Conservation (phyloP, 768 basidiomycete species). For the Pisolithus marmoratus region DNA sequence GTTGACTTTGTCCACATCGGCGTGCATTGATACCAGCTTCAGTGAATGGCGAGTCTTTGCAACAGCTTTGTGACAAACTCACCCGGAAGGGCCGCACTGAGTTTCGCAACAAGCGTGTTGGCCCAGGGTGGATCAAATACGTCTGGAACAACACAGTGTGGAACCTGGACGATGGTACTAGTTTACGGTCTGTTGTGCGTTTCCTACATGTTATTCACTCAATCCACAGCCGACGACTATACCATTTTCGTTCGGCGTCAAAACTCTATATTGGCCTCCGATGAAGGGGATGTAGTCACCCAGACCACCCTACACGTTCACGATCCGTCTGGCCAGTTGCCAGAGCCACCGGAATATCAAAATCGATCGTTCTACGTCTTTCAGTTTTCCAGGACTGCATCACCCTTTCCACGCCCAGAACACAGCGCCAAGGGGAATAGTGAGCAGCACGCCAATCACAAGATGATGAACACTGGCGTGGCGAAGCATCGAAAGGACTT, state of each 20-base stretch:
- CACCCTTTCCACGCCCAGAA: slow-evolving; percentile 26
- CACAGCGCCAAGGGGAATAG: slow-evolving; percentile 35
- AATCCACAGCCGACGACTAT: slow-evolving; percentile 69
- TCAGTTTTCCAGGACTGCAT: slow-evolving; percentile 18
- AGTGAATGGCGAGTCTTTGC: slow-evolving; percentile 68
- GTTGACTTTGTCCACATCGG: neutral
- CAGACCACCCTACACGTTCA: slow-evolving; percentile 51
- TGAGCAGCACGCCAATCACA: slow-evolving; percentile 20
- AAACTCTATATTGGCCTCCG: slow-evolving; percentile 30
- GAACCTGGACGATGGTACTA: slow-evolving; percentile 85
- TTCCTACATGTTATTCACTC: neutral
- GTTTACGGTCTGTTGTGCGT: neutral
- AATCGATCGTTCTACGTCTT: slow-evolving; percentile 73
- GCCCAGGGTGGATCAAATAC: slow-evolving; percentile 83
- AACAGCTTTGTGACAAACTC: slow-evolving; percentile 63
- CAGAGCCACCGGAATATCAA: slow-evolving; percentile 54
- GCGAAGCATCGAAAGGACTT: slow-evolving; percentile 73
- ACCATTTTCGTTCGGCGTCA: slow-evolving; percentile 79
- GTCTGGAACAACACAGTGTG: slow-evolving; percentile 72
- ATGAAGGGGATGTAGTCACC: slow-evolving; percentile 7
- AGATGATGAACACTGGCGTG: slow-evolving; percentile 38
- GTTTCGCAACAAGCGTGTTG: slow-evolving; percentile 56
- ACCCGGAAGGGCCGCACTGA: slow-evolving; percentile 58
- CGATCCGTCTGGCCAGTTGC: slow-evolving; percentile 55
- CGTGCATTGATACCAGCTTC: slow-evolving; percentile 7